These are phyloP conservation scores for Amaranthus tricolor DNA, from an alignment of 179 eudicot genomes.

Conservation along the genomic window DNA sequence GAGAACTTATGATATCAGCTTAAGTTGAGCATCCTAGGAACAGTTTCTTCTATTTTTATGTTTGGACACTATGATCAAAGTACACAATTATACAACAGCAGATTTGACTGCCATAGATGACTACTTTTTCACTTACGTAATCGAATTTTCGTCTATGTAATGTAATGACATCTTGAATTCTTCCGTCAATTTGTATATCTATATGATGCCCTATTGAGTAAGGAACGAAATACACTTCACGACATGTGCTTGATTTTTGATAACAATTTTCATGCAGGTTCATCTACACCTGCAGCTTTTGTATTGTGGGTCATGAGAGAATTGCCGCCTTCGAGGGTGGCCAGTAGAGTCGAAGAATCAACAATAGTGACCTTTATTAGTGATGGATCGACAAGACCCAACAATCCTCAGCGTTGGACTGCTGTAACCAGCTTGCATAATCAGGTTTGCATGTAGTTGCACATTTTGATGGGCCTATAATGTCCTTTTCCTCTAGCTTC, in stretches of 20 bases:
- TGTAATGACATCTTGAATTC: background rate
- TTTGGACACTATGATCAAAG: background rate
- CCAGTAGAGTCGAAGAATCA: constrained; percentile 50
- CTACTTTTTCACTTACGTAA: background rate
- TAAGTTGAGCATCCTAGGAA: background rate
- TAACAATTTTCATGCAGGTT: constrained; percentile 47
- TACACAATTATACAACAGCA: background rate
- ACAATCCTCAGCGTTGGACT: constrained; percentile 69
- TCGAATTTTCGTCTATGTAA: background rate
- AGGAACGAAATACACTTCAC: no score
- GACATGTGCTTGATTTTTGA: background rate
- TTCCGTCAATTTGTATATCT: background rate
- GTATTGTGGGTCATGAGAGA: constrained; percentile 90
- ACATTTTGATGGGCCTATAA: background rate
- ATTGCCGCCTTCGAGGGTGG: constrained; percentile 57
- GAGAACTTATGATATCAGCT: background rate
- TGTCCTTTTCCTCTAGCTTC: background rate
- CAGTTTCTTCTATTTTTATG: background rate
- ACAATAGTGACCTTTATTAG: constrained; percentile 65
- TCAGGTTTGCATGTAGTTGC: constrained; percentile 51
- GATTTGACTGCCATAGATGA: background rate
- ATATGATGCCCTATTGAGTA: no score
- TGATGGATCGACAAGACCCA: constrained; percentile 43
- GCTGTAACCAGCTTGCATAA: constrained; percentile 60
- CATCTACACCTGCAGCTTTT: constrained; percentile 78